phyloP scores from a whole-genome alignment of 2,329 filamentous ascomycete genomes.

The Dactylellina parvicollis region DNA sequence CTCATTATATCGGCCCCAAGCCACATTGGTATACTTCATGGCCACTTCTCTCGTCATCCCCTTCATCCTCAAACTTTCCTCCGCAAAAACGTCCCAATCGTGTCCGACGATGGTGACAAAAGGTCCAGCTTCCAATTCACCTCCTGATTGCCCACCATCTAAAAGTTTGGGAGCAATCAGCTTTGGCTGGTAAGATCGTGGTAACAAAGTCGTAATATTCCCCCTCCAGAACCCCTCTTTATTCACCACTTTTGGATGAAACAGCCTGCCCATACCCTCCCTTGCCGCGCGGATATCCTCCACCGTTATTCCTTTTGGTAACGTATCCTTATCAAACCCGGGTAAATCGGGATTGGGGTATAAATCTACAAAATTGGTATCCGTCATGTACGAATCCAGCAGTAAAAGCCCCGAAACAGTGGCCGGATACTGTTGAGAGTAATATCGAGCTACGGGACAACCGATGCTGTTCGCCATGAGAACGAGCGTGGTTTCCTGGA shows the following conservation, averaged over 20 bases:
- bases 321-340: constrained; percentile 62
- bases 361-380: constrained; percentile 67
- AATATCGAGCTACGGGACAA: constrained; percentile 67
- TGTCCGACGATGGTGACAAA: constrained; percentile 67
- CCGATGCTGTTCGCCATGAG: constrained; percentile 68
- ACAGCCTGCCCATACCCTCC: constrained; percentile 61
- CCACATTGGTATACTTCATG: constrained; percentile 67
- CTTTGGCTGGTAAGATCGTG: constrained; percentile 62
- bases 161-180: constrained; percentile 60
- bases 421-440: constrained; percentile 64
- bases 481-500: constrained; percentile 59
- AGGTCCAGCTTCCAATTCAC: constrained; percentile 59
- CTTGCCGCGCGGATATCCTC: constrained; percentile 60
- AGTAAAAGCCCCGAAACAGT: constrained; percentile 65
- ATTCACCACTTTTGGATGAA: constrained; percentile 66
- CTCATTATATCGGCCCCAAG: constrained; percentile 68
- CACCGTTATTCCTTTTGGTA: constrained; percentile 62
- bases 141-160: neutral
- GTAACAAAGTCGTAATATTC: constrained; percentile 62
- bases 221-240: constrained; percentile 66
- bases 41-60: constrained; percentile 61
- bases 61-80: constrained; percentile 62
- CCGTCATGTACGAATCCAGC: constrained; percentile 70
- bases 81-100: constrained; percentile 67
- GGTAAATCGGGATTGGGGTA: constrained; percentile 68